Evolutionary conservation across 2,329 filamentous ascomycete genomes (phyloP), one percentile per base, ranked within the genome.

Genomic region (Fonsecaea monophora): DNA sequence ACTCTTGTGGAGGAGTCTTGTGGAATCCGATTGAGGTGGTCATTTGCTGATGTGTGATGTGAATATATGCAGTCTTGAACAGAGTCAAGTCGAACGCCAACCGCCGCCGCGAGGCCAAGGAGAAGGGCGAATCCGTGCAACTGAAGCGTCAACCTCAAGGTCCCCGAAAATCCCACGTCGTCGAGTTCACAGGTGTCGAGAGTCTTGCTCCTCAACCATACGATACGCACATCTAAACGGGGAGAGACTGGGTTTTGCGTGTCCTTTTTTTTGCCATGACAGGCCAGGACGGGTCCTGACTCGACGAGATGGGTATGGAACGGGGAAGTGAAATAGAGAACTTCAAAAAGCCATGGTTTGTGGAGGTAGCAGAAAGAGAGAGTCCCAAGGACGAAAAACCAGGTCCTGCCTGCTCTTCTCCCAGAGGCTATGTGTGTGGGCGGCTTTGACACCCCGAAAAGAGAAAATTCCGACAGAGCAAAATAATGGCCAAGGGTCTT

Each of bases 11-110:
- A 5, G 45, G 18, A 12, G 45, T 25, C 18, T 25, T 50, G 45
- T 21, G 45, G 8, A n/a, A 50, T 2, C 18, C 18, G 18, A 25
- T 50, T 3, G 45, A 25, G 45, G 18, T 21, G 12, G 12, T 50
- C 18, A 2, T 50, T 25, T 21, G 18, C 45, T 50, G 18, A 50
- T 50, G 12, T 3, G 10, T 50, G 45, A 6, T 25, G 45, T 50
- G 42, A 48, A 18, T 18, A 48, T 18, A 10, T 54, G 35, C 35
- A 70, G 68, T 99, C 88, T 84, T 98, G 79, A 90, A 88, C 86
- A 91, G 94, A 79, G 94, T 99, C 83, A 98, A 98, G 92, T 85
- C 88, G 81, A 98, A 98, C 86, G 93, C 94, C 79, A 89, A 88
- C 81, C 90, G 92, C 84, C 95, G 94, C 89, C 90, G 90, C 83